A percentile compares a stretch with the other conserved stretches of the same genome.
These are phyloP conservation scores for Claviceps digitariae DNA, from an alignment of 2,329 filamentous ascomycete genomes.

Conservation along the genomic window DNA sequence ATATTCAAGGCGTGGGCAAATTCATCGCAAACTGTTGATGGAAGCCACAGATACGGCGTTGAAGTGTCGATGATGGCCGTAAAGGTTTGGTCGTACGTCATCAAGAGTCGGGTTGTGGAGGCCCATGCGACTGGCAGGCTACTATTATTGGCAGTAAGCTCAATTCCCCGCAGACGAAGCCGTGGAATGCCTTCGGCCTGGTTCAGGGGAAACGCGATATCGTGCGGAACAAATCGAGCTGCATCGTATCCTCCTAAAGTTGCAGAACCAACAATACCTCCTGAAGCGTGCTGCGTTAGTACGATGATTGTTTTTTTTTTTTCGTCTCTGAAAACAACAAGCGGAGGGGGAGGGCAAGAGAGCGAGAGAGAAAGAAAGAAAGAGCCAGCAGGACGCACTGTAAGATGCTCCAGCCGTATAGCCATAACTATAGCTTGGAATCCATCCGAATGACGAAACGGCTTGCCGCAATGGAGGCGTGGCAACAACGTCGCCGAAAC, in stretches of 20 bases:
- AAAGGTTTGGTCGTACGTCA: conserved; percentile 32
- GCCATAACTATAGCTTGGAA: conserved; percentile 61
- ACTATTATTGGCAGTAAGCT: conserved; percentile 22
- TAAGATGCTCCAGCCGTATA: conserved; percentile 68
- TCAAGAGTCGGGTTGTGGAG: conserved; percentile 23
- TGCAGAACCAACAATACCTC: conserved; percentile 37
- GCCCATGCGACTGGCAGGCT: conserved; percentile 24
- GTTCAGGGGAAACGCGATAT: conserved; percentile 44
- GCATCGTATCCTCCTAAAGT: conserved; percentile 60
- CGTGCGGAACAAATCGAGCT: conserved; percentile 46
- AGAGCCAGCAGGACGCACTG: conserved; percentile 28
- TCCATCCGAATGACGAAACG: conserved; percentile 42
- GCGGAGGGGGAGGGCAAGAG: too few relatives aligned
- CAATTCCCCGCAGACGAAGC: conserved; percentile 46
- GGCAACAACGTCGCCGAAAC: conserved; percentile 35
- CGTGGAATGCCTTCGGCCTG: conserved; percentile 41
- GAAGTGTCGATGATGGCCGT: conserved; percentile 48
- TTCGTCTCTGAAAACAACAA: not conserved
- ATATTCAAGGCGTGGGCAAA: conserved; percentile 54
- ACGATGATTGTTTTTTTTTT: too few relatives aligned
- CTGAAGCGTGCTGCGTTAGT: conserved; percentile 6
- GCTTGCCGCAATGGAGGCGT: conserved; percentile 41
- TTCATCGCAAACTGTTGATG: conserved; percentile 42
- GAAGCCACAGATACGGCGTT: conserved; percentile 51
- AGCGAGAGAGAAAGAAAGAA: not conserved